Evolutionary conservation across 83 land plant species (phyloP).

Genomic region (Picea mariana): DNA sequence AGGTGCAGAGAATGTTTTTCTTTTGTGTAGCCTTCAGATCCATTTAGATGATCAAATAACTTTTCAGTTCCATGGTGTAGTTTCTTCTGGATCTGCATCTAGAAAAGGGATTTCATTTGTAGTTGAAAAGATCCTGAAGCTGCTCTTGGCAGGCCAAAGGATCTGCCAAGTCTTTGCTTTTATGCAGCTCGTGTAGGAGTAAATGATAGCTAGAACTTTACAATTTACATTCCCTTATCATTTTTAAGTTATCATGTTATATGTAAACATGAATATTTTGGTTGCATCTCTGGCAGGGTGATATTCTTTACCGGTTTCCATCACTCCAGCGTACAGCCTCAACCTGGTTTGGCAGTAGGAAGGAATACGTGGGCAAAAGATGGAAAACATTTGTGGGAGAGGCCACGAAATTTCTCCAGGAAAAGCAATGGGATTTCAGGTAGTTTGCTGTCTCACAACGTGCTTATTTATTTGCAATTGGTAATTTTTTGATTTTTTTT

Average conservation of each 20-base stretch:
- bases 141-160: not conserved
- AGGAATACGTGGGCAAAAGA: conserved; percentile 63
- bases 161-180: not conserved
- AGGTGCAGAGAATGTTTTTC: not conserved
- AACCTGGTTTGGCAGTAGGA: conserved; percentile 31
- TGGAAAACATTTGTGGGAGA: conserved; percentile 61
- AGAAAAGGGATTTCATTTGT: not conserved
- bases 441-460: conserved; percentile 4
- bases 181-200: not conserved
- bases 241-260: not conserved
- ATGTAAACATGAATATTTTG: not conserved
- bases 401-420: conserved; percentile 48
- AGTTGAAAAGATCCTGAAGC: not conserved
- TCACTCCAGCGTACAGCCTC: conserved; percentile 76
- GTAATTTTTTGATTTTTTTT: not conserved
- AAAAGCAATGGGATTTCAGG: conserved; percentile 69
- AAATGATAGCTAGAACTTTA: not conserved
- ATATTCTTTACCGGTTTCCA: conserved; percentile 74
- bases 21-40: not conserved
- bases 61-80: not conserved
- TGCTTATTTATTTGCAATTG: not conserved
- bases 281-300: conserved; percentile 43
- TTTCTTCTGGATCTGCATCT: not conserved
- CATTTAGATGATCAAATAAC: not conserved
- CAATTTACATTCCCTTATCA: not conserved